Conservation (phyloP, 1,139 yeast genomes). For the Diutina ranongensis region DNA sequence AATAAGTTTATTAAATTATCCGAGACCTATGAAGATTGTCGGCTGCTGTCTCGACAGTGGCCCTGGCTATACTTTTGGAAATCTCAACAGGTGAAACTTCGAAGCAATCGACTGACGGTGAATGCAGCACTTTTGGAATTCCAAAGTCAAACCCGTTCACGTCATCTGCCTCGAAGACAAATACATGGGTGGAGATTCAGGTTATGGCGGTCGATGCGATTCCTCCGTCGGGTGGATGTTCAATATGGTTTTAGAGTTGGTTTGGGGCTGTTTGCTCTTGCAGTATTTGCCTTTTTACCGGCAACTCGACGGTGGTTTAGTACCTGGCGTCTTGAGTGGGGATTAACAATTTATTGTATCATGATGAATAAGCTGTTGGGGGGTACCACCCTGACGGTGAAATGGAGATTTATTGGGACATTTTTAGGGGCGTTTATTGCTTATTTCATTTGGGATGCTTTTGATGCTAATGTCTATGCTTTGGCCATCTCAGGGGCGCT, state of each 20-base stretch:
- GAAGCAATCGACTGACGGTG: not conserved
- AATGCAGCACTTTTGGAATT: not conserved
- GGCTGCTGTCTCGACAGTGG: constrained; percentile 26
- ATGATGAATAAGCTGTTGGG: constrained; percentile 86
- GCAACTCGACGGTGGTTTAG: constrained; percentile 41
- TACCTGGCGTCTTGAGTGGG: constrained; percentile 79
- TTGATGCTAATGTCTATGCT: constrained; percentile 45
- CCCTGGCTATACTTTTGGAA: constrained; percentile 45
- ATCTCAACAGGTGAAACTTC: not conserved
- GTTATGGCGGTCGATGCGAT: constrained; percentile 23
- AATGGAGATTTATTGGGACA: constrained; percentile 69
- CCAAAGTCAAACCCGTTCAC: not conserved
- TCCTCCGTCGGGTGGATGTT: constrained; percentile 48
- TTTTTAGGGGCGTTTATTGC: constrained; percentile 60
- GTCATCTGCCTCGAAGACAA: not conserved
- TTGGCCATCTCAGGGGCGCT: constrained; percentile 48
- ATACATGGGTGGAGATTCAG: not conserved
- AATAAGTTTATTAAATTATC: constrained; percentile 35
- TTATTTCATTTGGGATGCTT: constrained; percentile 42
- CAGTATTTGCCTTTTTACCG: constrained; percentile 58
- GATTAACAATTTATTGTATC: constrained; percentile 65
- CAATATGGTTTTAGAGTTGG: constrained; percentile 77
- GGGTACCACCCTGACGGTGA: constrained; percentile 71
- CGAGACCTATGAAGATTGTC: constrained; percentile 27
- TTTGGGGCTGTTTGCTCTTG: constrained; percentile 57